phyloP scores from a whole-genome alignment of 179 eudicot species.

The Camellia oleifera region DNA sequence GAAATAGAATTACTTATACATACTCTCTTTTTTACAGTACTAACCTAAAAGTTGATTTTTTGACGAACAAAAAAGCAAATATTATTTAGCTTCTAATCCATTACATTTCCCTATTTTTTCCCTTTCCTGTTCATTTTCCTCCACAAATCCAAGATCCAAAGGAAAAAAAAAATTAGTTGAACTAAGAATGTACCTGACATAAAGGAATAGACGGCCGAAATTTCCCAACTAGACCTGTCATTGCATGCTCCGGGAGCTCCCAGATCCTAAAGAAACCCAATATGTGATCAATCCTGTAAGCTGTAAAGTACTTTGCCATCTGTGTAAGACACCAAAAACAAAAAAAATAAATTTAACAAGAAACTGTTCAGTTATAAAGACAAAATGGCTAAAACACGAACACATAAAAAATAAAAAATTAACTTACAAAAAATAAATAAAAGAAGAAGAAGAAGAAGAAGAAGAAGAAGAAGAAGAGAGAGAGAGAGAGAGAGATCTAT shows the following conservation, averaged over 20 bases:
- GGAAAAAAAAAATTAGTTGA: not conserved
- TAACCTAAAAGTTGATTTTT: too few relatives aligned
- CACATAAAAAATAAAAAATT: not conserved
- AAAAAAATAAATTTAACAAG: not conserved
- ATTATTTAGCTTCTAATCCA: too few relatives aligned
- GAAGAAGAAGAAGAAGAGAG: too few relatives aligned
- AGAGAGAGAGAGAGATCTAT: not conserved
- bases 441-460: too few relatives aligned
- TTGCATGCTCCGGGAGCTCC: conserved; percentile 96
- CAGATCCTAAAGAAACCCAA: conserved; percentile 99
- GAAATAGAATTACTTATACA: too few relatives aligned
- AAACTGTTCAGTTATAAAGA: not conserved
- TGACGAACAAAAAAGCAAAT: too few relatives aligned
- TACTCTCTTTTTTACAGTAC: too few relatives aligned
- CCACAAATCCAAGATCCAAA: too few relatives aligned
- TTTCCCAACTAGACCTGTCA: conserved; percentile 94
- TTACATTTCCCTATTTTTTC: too few relatives aligned
- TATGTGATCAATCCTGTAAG: conserved; percentile 93
- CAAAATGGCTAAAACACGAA: not conserved
- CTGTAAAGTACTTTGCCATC: conserved; percentile 98
- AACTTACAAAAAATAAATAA: not conserved
- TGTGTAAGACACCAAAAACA: conserved; percentile 19
- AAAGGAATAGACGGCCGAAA: conserved; percentile 95
- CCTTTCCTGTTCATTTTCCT: too few relatives aligned
- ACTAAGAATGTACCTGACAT: conserved; percentile 57